These are phyloP conservation scores for Leucoagaricus sp. DNA, from an alignment of 1,284 basidiomycete genomes.

Conservation along the genomic window DNA sequence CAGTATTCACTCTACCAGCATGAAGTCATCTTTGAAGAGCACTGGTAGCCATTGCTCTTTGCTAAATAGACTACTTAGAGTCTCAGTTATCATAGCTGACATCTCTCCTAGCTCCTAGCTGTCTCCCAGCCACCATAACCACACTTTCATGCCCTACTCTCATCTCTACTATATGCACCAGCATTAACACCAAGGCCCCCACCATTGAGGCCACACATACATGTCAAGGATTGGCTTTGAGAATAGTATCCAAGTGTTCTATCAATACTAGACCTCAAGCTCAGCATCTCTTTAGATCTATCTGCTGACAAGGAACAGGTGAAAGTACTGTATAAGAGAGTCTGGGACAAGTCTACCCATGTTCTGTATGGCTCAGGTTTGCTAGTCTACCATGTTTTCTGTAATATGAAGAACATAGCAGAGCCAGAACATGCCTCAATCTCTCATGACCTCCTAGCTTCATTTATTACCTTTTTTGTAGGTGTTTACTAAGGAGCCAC, in stretches of 20 bases:
- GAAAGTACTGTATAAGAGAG: not conserved
- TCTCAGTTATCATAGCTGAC: too few relatives aligned
- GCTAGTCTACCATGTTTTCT: constrained; percentile 20
- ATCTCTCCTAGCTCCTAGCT: too few relatives aligned
- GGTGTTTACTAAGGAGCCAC: constrained; percentile 18
- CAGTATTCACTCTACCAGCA: not conserved
- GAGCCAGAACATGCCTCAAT: constrained; percentile 14
- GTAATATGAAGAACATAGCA: constrained; percentile 16
- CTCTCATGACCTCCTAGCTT: not conserved
- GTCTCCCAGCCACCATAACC: not conserved
- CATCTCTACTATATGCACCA: not conserved
- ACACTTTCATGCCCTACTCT: not conserved
- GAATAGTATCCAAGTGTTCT: not conserved
- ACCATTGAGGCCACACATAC: not conserved
- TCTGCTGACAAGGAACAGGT: not conserved
- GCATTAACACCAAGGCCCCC: not conserved
- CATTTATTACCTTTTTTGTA: constrained; percentile 16
- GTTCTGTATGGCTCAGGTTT: constrained; percentile 21
- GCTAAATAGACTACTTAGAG: too few relatives aligned
- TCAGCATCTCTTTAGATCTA: not conserved
- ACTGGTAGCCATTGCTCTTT: too few relatives aligned
- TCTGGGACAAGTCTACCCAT: constrained; percentile 16
- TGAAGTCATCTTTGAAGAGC: not conserved
- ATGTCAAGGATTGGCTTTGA: not conserved
- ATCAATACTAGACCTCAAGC: too few relatives aligned